Base-by-base conservation (phyloP, 2,329 filamentous ascomycete genomes). In the Ophiosphaerella narmari region DNA sequence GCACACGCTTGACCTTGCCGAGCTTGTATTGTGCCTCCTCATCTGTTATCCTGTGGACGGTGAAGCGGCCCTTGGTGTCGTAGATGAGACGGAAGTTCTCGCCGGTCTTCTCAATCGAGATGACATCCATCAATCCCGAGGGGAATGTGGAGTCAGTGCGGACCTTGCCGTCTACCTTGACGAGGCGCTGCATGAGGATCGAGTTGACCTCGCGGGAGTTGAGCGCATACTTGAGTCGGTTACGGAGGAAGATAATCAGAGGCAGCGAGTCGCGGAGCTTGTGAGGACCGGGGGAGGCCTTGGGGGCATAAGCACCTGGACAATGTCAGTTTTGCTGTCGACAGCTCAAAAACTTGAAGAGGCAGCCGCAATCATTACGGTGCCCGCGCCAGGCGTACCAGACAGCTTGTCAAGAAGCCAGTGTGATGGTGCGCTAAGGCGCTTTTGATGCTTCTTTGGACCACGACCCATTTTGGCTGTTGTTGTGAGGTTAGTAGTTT, bases 21-120 rank as follows among this genome's bases (percentile, higher is more conserved):
- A 99, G 86, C 89, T 99, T 99, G 90, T 97, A 99, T 85, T 94
- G 88, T 72, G 93, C 92, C 90, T 99, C 94, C 85, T 97, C 94
- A 70, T 86, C 82, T 80, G 95, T 93, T 83, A 99, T 97, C 77
- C 94, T 90, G 90, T 99, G 94, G 78, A 99, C 92, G 78, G 94
- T 97, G 90, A 97, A 99, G 78, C 94, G 93, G 74, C 94, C 94
- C 89, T 99, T 99, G 88, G 93, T 99, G 80, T 99, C 94, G 88
- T 97, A 99, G 86, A 99, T 84, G 71, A 99, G 91, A 72, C 94
- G 93, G 91, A 99, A 99, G 89, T 96, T 90, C 88, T 99, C 94
- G 87, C 92, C 92, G 55, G 94, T 99, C 91, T 99, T 99, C 82
- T 99, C 94, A 78, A 99, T 95, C 75, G 85, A 84, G 84, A 99